These are phyloP conservation scores for Colletotrichum eleusines DNA, from an alignment of 2,329 filamentous ascomycete species.

Conservation along the genomic window DNA sequence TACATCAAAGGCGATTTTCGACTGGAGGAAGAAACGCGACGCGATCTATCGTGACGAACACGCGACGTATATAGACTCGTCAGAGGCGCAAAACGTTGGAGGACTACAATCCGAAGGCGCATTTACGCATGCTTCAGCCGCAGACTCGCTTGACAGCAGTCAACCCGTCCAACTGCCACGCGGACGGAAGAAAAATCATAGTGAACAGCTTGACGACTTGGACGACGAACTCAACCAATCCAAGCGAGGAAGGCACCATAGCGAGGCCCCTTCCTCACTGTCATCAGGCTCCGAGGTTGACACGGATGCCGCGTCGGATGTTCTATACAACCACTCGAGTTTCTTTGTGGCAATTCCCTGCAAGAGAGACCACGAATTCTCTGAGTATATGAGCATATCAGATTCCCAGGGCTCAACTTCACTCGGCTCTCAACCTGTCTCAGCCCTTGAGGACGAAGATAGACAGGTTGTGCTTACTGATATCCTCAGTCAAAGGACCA, in stretches of 20 bases:
- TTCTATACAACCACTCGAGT: slow-evolving; percentile 12
- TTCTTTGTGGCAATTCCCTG: slow-evolving; percentile 49
- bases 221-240: slow-evolving; percentile 14
- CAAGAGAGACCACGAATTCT: slow-evolving; percentile 49
- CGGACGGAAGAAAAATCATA: slow-evolving; percentile 25
- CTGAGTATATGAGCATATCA: slow-evolving; percentile 52
- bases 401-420: slow-evolving; percentile 47
- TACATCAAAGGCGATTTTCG: slow-evolving; percentile 47
- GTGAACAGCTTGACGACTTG: neutral
- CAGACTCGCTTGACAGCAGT: slow-evolving; percentile 27
- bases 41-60: neutral
- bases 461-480: slow-evolving; percentile 48
- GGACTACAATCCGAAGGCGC: slow-evolving; percentile 2
- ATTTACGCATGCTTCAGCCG: neutral
- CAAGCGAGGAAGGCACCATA: slow-evolving; percentile 25
- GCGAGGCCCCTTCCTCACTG: slow-evolving; percentile 26
- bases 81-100: neutral
- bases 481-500: slow-evolving; percentile 52
- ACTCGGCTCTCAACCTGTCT: slow-evolving; percentile 49
- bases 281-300: slow-evolving; percentile 31
- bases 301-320: slow-evolving; percentile 39
- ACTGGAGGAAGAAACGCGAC: slow-evolving; percentile 49
- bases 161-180: slow-evolving; percentile 29
- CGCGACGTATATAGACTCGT: neutral
- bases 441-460: slow-evolving; percentile 53